phyloP scores from a whole-genome alignment of 257 asterid species.

The Solanum appendiculatum region DNA sequence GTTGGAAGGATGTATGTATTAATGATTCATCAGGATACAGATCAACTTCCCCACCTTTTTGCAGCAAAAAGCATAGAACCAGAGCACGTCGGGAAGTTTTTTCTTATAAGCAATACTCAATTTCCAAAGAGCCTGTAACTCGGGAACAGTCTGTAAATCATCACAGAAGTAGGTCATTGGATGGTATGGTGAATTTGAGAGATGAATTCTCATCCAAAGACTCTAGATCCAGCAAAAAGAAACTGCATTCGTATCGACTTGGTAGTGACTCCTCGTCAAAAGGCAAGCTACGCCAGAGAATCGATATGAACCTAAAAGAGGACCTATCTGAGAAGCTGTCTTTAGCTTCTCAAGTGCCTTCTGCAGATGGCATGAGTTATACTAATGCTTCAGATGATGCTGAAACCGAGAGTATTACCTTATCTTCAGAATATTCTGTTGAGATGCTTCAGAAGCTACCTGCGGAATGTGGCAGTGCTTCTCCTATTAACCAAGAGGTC shows the following conservation, averaged over 20 bases:
- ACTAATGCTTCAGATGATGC: slow-evolving; percentile 22
- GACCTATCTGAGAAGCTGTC: slow-evolving; percentile 22
- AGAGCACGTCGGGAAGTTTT: slow-evolving; percentile 21
- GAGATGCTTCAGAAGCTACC: slow-evolving; percentile 20
- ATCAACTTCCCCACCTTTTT: slow-evolving; percentile 43
- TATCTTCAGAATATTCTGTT: slow-evolving; percentile 19
- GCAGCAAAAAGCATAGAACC: slow-evolving; percentile 33
- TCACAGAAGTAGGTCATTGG: slow-evolving; percentile 31
- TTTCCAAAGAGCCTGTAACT: slow-evolving; percentile 17
- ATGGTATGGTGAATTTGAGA: slow-evolving; percentile 23
- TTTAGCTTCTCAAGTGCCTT: slow-evolving; percentile 9
- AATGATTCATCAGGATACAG: slow-evolving; percentile 42
- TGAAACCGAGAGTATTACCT: slow-evolving; percentile 21
- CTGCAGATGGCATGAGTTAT: slow-evolving; percentile 6
- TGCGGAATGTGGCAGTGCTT: slow-evolving; percentile 7
- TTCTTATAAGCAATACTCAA: slow-evolving; percentile 14
- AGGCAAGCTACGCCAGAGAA: slow-evolving; percentile 19
- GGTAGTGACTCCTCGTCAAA: slow-evolving; percentile 29
- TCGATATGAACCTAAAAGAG: slow-evolving; percentile 24
- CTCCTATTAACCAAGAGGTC: slow-evolving; percentile 19
- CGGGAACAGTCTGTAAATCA: neutral
- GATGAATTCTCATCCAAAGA: slow-evolving; percentile 25
- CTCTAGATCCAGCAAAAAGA: slow-evolving; percentile 30
- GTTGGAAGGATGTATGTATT: slow-evolving; percentile 50
- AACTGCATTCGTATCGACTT: slow-evolving; percentile 22